phyloP scores from a whole-genome alignment of 768 basidiomycete species.

The Lactarius akahatsu region DNA sequence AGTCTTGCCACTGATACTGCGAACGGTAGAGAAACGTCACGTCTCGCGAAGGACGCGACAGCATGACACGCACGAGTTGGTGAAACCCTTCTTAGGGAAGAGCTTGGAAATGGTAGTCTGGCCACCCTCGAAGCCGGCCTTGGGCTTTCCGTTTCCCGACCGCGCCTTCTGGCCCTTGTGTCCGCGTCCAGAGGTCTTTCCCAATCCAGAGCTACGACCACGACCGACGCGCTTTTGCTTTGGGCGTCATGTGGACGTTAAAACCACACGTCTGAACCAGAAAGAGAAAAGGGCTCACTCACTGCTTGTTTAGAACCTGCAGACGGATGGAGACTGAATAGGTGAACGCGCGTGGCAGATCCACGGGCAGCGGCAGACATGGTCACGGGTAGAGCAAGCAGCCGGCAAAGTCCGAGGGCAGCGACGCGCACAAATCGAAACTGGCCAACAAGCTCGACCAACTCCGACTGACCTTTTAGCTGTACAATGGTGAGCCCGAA shows the following conservation, averaged over 20 bases:
- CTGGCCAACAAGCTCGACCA: neutral
- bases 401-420: constrained; percentile 21
- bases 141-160: constrained; percentile 80
- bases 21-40: neutral
- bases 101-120: constrained; percentile 90
- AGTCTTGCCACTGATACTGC: constrained; percentile 62
- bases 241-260: neutral
- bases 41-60: neutral
- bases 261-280: neutral
- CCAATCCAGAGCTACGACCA: constrained; percentile 88
- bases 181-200: constrained; percentile 91
- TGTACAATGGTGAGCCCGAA: constrained; percentile 24
- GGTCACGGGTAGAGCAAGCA: constrained; percentile 2
- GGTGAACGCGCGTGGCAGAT: constrained; percentile 48
- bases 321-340: constrained; percentile 75
- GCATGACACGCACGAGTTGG: constrained; percentile 70
- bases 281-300: constrained; percentile 29
- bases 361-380: constrained; percentile 42
- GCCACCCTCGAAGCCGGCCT: constrained; percentile 90
- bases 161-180: constrained; percentile 96
- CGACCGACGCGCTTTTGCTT: constrained; percentile 95
- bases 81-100: constrained; percentile 93
- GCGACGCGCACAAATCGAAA: neutral
- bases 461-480: constrained; percentile 4
- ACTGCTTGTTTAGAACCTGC: constrained; percentile 69